A percentile compares a stretch with the other conserved stretches of the same genome.
Conservation (phyloP, 495 filamentous ascomycete genomes). For the Ascobolus immersus region DNA sequence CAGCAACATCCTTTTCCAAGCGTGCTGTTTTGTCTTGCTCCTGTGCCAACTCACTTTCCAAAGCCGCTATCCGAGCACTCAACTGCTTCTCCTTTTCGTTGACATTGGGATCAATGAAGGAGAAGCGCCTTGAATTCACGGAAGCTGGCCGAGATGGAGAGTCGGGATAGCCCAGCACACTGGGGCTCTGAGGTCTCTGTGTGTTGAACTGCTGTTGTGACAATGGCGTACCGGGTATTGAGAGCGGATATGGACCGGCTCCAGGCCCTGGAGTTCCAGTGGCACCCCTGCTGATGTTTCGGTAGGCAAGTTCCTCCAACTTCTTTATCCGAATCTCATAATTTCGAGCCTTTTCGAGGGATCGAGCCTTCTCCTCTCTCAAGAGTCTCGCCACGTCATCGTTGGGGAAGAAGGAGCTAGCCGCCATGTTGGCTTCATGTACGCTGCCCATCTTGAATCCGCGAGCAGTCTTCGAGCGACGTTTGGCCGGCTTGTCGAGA, state of each 20-base stretch:
- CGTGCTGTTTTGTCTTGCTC: slow-evolving; percentile 25
- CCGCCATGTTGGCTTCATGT: slow-evolving; percentile 55
- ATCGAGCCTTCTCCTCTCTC: slow-evolving; percentile 49
- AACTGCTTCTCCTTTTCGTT: slow-evolving; percentile 34
- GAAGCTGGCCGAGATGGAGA: slow-evolving; percentile 37
- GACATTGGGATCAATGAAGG: slow-evolving; percentile 33
- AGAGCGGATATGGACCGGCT: slow-evolving; percentile 43
- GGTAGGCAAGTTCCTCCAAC: slow-evolving; percentile 77
- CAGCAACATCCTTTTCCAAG: slow-evolving; percentile 33
- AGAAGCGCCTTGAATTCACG: slow-evolving; percentile 37
- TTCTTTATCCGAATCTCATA: slow-evolving; percentile 79
- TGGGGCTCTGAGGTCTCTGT: slow-evolving; percentile 21
- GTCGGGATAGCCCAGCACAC: slow-evolving; percentile 15
- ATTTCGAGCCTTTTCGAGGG: slow-evolving; percentile 53
- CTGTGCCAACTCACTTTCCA: slow-evolving; percentile 52
- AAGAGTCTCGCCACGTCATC: slow-evolving; percentile 45
- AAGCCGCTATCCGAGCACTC: slow-evolving; percentile 36
- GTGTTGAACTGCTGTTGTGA: slow-evolving; percentile 23
- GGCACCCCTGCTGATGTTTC: slow-evolving; percentile 13
- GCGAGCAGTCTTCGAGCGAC: slow-evolving; percentile 51
- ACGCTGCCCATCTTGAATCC: slow-evolving; percentile 92
- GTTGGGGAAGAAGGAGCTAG: slow-evolving; percentile 59
- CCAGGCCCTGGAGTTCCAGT: not conserved
- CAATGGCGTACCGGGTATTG: slow-evolving; percentile 43
- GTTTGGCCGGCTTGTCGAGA: slow-evolving; percentile 45